These are phyloP conservation scores for Crithidia sp. DNA, from an alignment of 208 protist genomes.

Conservation along the genomic window DNA sequence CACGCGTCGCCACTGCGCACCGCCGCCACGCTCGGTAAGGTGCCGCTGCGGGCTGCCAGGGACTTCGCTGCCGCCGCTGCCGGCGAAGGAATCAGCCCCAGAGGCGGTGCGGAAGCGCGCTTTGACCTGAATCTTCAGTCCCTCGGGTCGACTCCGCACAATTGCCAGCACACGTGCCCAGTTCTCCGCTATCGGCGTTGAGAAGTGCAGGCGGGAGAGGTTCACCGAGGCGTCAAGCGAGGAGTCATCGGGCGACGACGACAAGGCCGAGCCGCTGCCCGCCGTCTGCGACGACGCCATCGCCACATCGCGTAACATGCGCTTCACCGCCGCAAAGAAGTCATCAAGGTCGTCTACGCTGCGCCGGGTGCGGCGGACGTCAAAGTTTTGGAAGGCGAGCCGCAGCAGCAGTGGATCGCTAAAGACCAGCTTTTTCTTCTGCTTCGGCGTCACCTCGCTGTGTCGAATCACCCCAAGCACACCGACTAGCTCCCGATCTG, in stretches of 20 bases:
- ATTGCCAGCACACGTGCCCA: conserved; percentile 49
- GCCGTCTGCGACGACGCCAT: neutral
- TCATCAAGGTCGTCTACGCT: conserved; percentile 24
- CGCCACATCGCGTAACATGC: conserved; percentile 17
- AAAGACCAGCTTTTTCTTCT: conserved; percentile 65
- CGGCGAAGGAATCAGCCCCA: conserved; percentile 28
- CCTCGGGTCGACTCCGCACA: conserved; percentile 42
- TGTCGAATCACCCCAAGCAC: conserved; percentile 60
- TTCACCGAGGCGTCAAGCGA: conserved; percentile 7
- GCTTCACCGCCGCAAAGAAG: conserved; percentile 27
- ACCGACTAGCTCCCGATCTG: conserved; percentile 54
- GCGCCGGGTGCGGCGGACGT: conserved; percentile 21
- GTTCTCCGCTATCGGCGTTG: conserved; percentile 27
- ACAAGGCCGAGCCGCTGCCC: neutral
- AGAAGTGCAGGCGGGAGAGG: conserved; percentile 3
- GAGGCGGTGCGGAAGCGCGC: conserved; percentile 14
- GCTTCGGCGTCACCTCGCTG: conserved; percentile 59
- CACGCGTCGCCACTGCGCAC: neutral
- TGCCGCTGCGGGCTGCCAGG: neutral
- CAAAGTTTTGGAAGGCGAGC: conserved; percentile 28
- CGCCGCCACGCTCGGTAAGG: neutral
- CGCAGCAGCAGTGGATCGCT: conserved; percentile 34
- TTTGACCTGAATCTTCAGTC: conserved; percentile 54
- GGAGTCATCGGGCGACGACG: conserved; percentile 11
- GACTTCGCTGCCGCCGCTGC: conserved; percentile 3